Base-by-base conservation (phyloP, 2,329 filamentous ascomycete species). In the Trichoderma brevicompactum region DNA sequence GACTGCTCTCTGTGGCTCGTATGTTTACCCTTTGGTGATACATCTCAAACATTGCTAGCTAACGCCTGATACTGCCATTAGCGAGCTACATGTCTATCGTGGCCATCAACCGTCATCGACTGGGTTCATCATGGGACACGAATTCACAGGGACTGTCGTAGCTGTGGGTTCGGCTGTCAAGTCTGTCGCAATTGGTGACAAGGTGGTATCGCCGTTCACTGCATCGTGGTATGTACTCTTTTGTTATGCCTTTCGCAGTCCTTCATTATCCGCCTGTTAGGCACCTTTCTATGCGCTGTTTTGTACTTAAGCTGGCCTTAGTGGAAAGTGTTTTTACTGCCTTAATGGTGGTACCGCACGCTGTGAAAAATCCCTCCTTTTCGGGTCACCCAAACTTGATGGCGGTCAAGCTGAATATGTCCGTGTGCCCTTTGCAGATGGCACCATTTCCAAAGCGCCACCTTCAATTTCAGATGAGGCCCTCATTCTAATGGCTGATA, bases 1-100 rank as follows among this genome's bases (percentile, higher is more conserved):
- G 71, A 91, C 92, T 32, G 94, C 92, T 15, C 83, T 97, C 38
- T 97, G 94, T 75, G 94, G 94, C 74, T 94, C 91, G 92, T 94
- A 80, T 74, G 86, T 81, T 66, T 19, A 15, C 12, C 8, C 17
- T 23, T 23, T 17, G 0, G 23, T 6, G 17, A 15, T 7, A 3
- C 6, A 44, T 2, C 10, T 6, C 19, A 2, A 44, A 40, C 7
- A 40, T 43, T 19, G 12, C 40, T 36, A 15, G 43, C 59, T 62
- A 41, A 62, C 6, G 13, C 44, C 13, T 28, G 17, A 28, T n/a
- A 19, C 12, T 12, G 15, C 7, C 34, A 36, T 40, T n/a, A 61
- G 64, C 49, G 93, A 97, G 74, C 82, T 97, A 43, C 94, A 97
- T 77, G 88, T 92, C 62, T 97, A 89, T 79, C 90, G 93, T 52